phyloP scores from a whole-genome alignment of 2,329 filamentous ascomycete species.

The Monilinia fructigena region DNA sequence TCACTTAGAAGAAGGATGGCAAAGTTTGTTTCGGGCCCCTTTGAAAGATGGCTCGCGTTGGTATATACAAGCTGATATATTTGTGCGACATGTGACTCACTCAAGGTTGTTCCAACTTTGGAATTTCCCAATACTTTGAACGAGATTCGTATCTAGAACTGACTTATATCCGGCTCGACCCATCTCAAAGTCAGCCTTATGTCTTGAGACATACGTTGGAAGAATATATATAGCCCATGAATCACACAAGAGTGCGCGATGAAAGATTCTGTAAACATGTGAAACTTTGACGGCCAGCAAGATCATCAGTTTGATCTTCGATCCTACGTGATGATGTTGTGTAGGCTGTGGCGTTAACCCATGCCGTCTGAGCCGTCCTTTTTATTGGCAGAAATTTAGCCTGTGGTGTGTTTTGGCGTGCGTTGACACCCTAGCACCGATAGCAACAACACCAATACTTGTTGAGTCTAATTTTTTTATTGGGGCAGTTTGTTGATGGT shows the following conservation, averaged over 20 bases:
- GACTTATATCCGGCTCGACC: background rate
- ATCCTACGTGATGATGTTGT: background rate
- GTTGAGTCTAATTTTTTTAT: background rate
- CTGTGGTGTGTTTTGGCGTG: slow-evolving; percentile 10
- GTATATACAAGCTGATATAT: too few relatives aligned
- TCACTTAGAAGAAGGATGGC: too few relatives aligned
- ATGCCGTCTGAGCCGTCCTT: background rate
- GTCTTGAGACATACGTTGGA: background rate
- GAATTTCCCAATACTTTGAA: background rate
- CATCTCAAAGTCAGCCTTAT: background rate
- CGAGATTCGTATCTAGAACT: background rate
- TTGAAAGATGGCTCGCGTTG: too few relatives aligned
- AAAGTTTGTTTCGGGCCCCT: too few relatives aligned
- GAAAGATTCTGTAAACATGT: background rate
- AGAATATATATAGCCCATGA: background rate
- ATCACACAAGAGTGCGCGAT: background rate
- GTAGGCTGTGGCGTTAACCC: background rate
- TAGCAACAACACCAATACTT: slow-evolving; percentile 7
- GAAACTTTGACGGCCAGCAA: background rate
- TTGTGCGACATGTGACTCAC: background rate
- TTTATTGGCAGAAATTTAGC: slow-evolving; percentile 12
- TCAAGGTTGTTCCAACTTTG: background rate
- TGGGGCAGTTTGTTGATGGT: background rate
- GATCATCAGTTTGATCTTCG: slow-evolving; percentile 11
- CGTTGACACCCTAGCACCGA: slow-evolving; percentile 8